Percentiles rank a stretch among this genome's conserved stretches.
Conservation (phyloP, 805 yeast genomes). For the Pichia occidentalis region DNA sequence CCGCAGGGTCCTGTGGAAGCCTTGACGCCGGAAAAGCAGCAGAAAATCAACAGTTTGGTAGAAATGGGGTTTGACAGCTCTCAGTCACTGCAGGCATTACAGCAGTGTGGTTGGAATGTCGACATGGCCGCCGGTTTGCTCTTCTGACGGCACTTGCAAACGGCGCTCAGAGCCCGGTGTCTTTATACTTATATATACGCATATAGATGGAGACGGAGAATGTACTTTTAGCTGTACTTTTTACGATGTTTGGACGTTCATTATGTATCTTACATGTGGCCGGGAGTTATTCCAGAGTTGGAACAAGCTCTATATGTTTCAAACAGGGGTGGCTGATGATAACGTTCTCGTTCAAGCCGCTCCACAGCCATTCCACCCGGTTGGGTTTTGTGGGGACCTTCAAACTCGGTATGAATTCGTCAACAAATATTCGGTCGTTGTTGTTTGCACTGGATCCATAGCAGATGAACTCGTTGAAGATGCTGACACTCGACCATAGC, state of each 20-base stretch:
- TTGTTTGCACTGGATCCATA: slow-evolving; percentile 73
- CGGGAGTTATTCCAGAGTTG: no score
- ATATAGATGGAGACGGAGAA: no score
- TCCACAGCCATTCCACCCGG: slow-evolving; percentile 61
- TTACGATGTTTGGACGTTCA: no score
- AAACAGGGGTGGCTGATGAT: slow-evolving; percentile 51
- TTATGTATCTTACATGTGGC: no score
- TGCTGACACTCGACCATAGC: slow-evolving; percentile 85
- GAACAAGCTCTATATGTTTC: slow-evolving; percentile 22
- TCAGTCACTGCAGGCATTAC: slow-evolving; percentile 61
- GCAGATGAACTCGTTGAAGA: slow-evolving; percentile 75
- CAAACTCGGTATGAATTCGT: slow-evolving; percentile 63
- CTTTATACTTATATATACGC: no score
- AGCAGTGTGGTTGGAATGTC: slow-evolving; percentile 64
- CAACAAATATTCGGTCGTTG: slow-evolving; percentile 79
- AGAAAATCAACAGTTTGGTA: slow-evolving; percentile 39
- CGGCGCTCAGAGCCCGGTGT: no score
- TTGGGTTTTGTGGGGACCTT: slow-evolving; percentile 37
- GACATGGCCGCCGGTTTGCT: slow-evolving; percentile 82
- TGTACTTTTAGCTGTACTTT: no score
- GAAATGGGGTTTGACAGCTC: slow-evolving; percentile 64
- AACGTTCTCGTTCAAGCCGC: slow-evolving; percentile 52
- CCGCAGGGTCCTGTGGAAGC: slow-evolving; percentile 10
- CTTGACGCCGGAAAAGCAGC: slow-evolving; percentile 17
- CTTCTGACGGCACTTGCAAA: no score